phyloP scores from a whole-genome alignment of 495 filamentous ascomycete genomes.

The Podospora pseudocomata region DNA sequence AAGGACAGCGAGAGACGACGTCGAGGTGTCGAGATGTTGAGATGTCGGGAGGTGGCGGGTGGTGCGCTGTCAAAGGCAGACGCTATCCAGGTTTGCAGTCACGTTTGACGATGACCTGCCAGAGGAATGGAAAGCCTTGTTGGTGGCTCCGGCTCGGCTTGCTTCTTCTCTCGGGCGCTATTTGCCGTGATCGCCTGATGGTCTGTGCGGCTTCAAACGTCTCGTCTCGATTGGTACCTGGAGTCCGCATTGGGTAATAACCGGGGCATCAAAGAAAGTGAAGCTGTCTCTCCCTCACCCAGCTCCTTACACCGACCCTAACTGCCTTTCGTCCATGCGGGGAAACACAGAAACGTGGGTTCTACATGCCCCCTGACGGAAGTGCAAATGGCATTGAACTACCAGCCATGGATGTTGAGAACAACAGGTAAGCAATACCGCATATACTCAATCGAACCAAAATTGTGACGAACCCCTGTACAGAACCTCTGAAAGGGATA shows the following conservation, averaged over 20 bases:
- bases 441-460: too few species aligned
- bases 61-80: background rate
- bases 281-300: background rate
- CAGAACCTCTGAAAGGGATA: too few species aligned
- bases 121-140: conserved; percentile 31
- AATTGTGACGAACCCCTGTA: too few species aligned
- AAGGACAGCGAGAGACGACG: background rate
- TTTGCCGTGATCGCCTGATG: conserved; percentile 20
- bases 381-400: too few species aligned
- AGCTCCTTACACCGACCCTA: too few species aligned
- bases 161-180: conserved; percentile 25
- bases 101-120: conserved; percentile 13
- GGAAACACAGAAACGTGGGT: too few species aligned
- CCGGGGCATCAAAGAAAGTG: background rate
- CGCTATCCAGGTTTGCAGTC: conserved; percentile 19
- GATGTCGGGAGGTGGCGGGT: background rate
- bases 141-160: conserved; percentile 9
- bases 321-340: too few species aligned
- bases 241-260: background rate
- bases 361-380: too few species aligned
- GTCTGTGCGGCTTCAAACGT: conserved; percentile 16
- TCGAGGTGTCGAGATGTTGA: background rate
- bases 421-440: too few species aligned
- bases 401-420: too few species aligned
- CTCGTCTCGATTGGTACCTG: background rate